phyloP scores from a whole-genome alignment of 2,329 filamentous ascomycete genomes.

The Fusarium sp. region DNA sequence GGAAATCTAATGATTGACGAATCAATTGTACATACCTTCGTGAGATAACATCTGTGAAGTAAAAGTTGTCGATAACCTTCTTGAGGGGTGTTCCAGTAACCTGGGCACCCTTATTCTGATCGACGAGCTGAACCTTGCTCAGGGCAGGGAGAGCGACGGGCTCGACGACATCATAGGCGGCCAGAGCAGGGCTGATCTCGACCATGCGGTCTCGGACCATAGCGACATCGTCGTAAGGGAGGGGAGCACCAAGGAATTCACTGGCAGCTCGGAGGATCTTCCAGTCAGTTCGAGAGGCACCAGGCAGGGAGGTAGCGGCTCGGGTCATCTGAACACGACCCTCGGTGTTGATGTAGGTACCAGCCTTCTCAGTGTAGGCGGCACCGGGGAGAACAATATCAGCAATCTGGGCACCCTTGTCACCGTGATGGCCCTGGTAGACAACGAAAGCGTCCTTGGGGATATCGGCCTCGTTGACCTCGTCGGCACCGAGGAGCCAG shows the following conservation, averaged over 20 bases:
- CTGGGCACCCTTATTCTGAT: slow-evolving; percentile 92
- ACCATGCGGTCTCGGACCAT: slow-evolving; percentile 92
- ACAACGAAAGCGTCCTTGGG: slow-evolving; percentile 97
- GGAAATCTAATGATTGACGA: slow-evolving; percentile 16
- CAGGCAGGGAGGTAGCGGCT: slow-evolving; percentile 87
- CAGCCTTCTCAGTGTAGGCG: slow-evolving; percentile 96
- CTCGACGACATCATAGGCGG: slow-evolving; percentile 92
- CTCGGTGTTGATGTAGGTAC: slow-evolving; percentile 97
- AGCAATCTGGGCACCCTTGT: slow-evolving; percentile 90
- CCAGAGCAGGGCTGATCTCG: slow-evolving; percentile 91
- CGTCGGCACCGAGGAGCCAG: slow-evolving; percentile 96
- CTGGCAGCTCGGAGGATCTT: slow-evolving; percentile 96
- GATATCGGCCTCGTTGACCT: slow-evolving; percentile 85
- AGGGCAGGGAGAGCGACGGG: slow-evolving; percentile 78
- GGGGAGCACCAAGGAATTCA: slow-evolving; percentile 87
- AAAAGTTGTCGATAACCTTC: slow-evolving; percentile 95
- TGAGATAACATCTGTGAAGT: slow-evolving; percentile 97
- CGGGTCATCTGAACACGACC: slow-evolving; percentile 95
- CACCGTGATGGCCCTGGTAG: slow-evolving; percentile 98
- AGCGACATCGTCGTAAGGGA: slow-evolving; percentile 94
- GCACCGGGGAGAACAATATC: slow-evolving; percentile 94
- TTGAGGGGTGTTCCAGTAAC: slow-evolving; percentile 79
- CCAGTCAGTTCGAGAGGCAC: slow-evolving; percentile 95
- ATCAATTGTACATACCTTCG: slow-evolving; percentile 77
- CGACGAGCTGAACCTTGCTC: slow-evolving; percentile 94